A percentile compares a stretch with the other conserved stretches of the same genome.
Conservation (phyloP, 2,329 filamentous ascomycete species). For the Sclerotinia spermophila region DNA sequence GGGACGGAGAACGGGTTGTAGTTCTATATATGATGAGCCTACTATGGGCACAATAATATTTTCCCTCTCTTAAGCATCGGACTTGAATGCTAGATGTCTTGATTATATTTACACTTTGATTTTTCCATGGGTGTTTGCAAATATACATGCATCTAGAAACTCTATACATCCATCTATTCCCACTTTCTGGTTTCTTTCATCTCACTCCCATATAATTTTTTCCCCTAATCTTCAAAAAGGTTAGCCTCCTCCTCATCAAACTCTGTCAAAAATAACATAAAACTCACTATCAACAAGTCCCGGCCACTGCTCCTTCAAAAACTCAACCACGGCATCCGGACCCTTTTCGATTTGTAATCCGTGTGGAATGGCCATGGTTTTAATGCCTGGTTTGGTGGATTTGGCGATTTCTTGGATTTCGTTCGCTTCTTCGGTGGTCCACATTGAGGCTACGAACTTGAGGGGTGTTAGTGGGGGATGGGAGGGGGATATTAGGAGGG, state of each 20-base stretch:
- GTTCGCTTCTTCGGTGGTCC: slow-evolving; percentile 46
- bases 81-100: neutral
- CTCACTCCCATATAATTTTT: neutral
- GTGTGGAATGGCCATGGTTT: slow-evolving; percentile 51
- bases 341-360: slow-evolving; percentile 52
- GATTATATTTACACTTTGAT: no score
- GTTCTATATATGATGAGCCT: neutral
- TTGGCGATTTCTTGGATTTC: slow-evolving; percentile 38
- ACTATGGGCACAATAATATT: neutral
- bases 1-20: neutral
- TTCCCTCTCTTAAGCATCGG: neutral
- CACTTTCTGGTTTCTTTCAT: neutral
- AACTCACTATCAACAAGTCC: slow-evolving; percentile 25
- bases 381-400: slow-evolving; percentile 44
- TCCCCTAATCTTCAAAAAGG: neutral
- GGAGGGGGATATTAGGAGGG: no score
- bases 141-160: neutral
- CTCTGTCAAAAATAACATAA: neutral
- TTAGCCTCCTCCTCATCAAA: neutral
- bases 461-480: neutral
- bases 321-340: slow-evolving; percentile 53
- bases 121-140: neutral
- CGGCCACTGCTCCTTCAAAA: slow-evolving; percentile 42
- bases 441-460: slow-evolving; percentile 59
- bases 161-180: neutral